These are phyloP conservation scores for Cinchona pubescens DNA, from an alignment of 257 asterid genomes.

Conservation along the genomic window DNA sequence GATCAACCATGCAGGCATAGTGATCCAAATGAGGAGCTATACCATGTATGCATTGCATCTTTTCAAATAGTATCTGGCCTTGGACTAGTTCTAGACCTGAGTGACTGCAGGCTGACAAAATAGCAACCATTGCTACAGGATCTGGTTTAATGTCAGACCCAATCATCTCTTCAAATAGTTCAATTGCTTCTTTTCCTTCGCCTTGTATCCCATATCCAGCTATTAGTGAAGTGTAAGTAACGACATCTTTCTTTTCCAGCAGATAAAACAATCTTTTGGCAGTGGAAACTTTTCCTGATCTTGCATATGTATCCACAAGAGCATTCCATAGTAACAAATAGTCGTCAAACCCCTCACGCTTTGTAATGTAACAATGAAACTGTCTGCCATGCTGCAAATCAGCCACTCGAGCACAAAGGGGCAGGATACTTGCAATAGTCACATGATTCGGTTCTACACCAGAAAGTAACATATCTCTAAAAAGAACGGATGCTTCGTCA, in stretches of 20 bases:
- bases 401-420: constrained; percentile 80
- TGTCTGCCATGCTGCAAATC: constrained; percentile 75
- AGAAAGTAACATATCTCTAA: constrained; percentile 56
- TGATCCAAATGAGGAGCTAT: constrained; percentile 64
- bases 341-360: constrained; percentile 47
- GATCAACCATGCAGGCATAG: constrained; percentile 81
- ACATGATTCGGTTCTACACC: constrained; percentile 61
- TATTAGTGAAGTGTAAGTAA: constrained; percentile 81
- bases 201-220: constrained; percentile 82
- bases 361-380: constrained; percentile 64
- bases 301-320: constrained; percentile 74
- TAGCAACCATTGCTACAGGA: constrained; percentile 68
- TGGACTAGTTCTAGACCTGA: constrained; percentile 70
- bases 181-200: constrained; percentile 57
- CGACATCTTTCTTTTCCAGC: constrained; percentile 60
- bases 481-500: constrained; percentile 65
- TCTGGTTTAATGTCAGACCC: constrained; percentile 59
- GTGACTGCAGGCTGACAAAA: constrained; percentile 84
- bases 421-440: constrained; percentile 75
- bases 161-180: constrained; percentile 67
- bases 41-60: constrained; percentile 55
- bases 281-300: constrained; percentile 66
- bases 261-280: constrained; percentile 65
- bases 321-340: constrained; percentile 66
- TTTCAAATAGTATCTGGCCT: constrained; percentile 55